Conservation (phyloP, 768 basidiomycete species). For the Kwoniella botswanensis region DNA sequence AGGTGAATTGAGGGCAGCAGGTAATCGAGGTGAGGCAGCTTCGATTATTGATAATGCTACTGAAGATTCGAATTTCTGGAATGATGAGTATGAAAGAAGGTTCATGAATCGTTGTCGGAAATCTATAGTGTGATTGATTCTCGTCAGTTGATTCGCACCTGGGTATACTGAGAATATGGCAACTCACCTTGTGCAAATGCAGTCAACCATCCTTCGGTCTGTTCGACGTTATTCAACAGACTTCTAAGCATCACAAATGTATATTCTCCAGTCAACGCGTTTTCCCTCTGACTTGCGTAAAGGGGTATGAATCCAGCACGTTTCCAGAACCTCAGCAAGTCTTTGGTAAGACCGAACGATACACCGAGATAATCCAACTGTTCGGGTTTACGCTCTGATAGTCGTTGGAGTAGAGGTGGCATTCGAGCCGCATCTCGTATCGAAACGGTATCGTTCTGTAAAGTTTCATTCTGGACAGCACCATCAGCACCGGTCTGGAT, state of each 20-base stretch:
- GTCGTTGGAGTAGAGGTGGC: constrained; percentile 89
- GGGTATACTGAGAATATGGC: background rate
- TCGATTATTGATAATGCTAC: constrained; percentile 87
- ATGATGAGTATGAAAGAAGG: constrained; percentile 82
- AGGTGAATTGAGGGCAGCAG: constrained; percentile 12
- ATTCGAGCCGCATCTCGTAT: constrained; percentile 76
- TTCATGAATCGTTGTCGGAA: constrained; percentile 89
- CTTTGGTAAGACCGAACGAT: constrained; percentile 89
- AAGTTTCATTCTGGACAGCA: constrained; percentile 61
- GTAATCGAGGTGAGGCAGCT: constrained; percentile 61
- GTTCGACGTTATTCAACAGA: constrained; percentile 67
- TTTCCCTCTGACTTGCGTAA: constrained; percentile 89
- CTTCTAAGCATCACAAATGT: constrained; percentile 94
- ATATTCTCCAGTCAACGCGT: constrained; percentile 95
- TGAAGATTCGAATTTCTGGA: constrained; percentile 88
- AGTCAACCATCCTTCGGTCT: constrained; percentile 75
- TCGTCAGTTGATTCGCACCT: background rate
- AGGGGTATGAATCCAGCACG: constrained; percentile 86
- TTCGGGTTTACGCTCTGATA: constrained; percentile 89
- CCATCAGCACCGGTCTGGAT: background rate
- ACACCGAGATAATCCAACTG: constrained; percentile 92
- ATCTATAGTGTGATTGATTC: constrained; percentile 63
- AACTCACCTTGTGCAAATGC: constrained; percentile 70
- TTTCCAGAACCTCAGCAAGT: constrained; percentile 94
- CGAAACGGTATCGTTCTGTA: constrained; percentile 76